phyloP scores from a whole-genome alignment of 1,139 yeast genomes.

The Pichia terricola region DNA sequence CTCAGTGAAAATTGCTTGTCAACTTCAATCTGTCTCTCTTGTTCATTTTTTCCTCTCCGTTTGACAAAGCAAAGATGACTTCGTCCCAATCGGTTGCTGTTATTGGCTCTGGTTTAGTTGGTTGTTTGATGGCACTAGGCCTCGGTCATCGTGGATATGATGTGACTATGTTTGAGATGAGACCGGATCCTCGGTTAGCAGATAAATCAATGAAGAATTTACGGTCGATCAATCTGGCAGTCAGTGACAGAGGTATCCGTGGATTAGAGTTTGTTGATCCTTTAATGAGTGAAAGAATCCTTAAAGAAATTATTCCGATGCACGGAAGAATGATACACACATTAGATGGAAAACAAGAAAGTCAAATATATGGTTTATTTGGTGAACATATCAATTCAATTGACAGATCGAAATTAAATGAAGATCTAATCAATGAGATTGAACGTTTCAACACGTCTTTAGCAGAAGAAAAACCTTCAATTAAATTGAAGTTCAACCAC shows the following conservation, averaged over 20 bases:
- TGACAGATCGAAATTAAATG: conserved; percentile 64
- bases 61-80: too few relatives aligned
- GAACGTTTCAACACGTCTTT: conserved; percentile 26
- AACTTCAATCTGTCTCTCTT: too few relatives aligned
- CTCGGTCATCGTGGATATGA: conserved; percentile 62
- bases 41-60: too few relatives aligned
- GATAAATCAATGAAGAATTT: conserved; percentile 28
- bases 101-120: conserved; percentile 85
- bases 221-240: conserved; percentile 78
- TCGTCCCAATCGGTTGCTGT: conserved; percentile 34
- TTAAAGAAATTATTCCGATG: conserved; percentile 70
- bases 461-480: conserved; percentile 25
- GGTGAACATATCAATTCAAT: conserved; percentile 84
- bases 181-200: conserved; percentile 31
- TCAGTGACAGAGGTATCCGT: conserved; percentile 71
- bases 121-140: conserved; percentile 78
- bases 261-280: conserved; percentile 58
- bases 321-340: conserved; percentile 86
- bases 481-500: conserved; percentile 45
- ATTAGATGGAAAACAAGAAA: conserved; percentile 47
- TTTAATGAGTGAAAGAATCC: conserved; percentile 44
- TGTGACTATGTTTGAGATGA: conserved; percentile 62
- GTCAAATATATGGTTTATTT: conserved; percentile 72
- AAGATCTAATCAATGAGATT: conserved; percentile 53
- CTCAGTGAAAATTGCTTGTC: too few relatives aligned